phyloP scores from a whole-genome alignment of 495 filamentous ascomycete genomes.

The Annulohypoxylon moriforme region DNA sequence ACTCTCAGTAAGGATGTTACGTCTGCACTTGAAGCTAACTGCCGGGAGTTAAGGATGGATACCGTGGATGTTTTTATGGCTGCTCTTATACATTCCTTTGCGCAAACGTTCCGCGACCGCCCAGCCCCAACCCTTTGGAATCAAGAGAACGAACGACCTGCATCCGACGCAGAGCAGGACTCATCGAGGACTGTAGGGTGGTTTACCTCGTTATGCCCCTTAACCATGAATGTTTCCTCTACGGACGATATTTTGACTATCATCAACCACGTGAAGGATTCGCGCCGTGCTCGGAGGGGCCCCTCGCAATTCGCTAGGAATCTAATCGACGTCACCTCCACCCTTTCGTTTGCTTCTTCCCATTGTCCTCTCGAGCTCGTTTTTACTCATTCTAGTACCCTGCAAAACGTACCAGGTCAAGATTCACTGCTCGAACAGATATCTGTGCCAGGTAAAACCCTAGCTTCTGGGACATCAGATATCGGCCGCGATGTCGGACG shows the following conservation, averaged over 20 bases:
- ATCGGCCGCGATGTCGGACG: conserved; percentile 66
- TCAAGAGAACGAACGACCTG: conserved; percentile 59
- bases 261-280: conserved; percentile 57
- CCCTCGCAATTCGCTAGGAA: conserved; percentile 58
- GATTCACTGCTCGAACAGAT: conserved; percentile 71
- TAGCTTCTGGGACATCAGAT: conserved; percentile 64
- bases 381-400: conserved; percentile 75
- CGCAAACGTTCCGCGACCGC: conserved; percentile 63
- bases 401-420: conserved; percentile 70
- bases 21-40: conserved; percentile 54
- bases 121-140: conserved; percentile 65
- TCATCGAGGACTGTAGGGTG: conserved; percentile 62
- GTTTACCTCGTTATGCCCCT: conserved; percentile 60
- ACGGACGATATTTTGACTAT: conserved; percentile 55
- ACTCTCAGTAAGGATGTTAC: conserved; percentile 57
- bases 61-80: conserved; percentile 61
- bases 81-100: conserved; percentile 61
- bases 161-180: conserved; percentile 51
- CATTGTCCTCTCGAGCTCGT: conserved; percentile 75
- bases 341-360: conserved; percentile 54
- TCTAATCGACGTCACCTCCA: conserved; percentile 41
- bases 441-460: conserved; percentile 53
- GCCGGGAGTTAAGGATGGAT: conserved; percentile 59
- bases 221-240: conserved; percentile 48
- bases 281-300: conserved; percentile 55